A percentile compares a stretch with the other conserved stretches of the same genome.
phyloP scores from a whole-genome alignment of 371 early-diverging fungal species.

The Circinella minor region DNA sequence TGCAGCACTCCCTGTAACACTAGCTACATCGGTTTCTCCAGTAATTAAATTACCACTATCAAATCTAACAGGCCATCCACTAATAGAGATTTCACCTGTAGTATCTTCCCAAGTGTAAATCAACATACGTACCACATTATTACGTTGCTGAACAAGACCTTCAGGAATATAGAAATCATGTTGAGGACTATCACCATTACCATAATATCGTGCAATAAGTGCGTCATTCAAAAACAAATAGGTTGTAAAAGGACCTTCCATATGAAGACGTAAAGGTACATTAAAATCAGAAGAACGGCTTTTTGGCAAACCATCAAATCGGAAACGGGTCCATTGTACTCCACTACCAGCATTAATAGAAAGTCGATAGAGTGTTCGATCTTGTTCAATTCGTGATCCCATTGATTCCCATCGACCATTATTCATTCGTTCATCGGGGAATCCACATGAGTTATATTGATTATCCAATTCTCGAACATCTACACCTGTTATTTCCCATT shows the following conservation, averaged over 20 bases:
- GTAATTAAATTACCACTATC: constrained; percentile 23
- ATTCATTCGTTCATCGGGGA: constrained; percentile 68
- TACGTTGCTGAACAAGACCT: constrained; percentile 44
- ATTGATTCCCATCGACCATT: constrained; percentile 31
- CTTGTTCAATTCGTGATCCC: constrained; percentile 15
- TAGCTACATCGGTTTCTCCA: not conserved
- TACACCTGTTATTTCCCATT: constrained; percentile 82
- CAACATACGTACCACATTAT: constrained; percentile 35
- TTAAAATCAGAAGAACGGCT: constrained; percentile 21
- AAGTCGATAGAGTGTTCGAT: constrained; percentile 15
- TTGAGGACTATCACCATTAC: constrained; percentile 76
- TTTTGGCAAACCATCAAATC: constrained; percentile 39
- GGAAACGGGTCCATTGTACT: constrained; percentile 42
- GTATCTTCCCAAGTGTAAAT: constrained; percentile 52
- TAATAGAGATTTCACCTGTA: constrained; percentile 29
- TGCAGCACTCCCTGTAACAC: not conserved
- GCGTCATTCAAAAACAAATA: constrained; percentile 67
- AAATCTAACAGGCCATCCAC: constrained; percentile 48
- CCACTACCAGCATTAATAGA: constrained; percentile 32
- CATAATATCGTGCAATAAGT: constrained; percentile 74
- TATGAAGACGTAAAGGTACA: constrained; percentile 67
- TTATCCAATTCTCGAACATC: constrained; percentile 64
- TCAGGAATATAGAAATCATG: constrained; percentile 77
- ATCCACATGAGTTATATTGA: constrained; percentile 69
- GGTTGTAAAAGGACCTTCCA: constrained; percentile 70